Base-by-base conservation (phyloP, 2,329 filamentous ascomycete species). In the Colletotrichum noveboracense region DNA sequence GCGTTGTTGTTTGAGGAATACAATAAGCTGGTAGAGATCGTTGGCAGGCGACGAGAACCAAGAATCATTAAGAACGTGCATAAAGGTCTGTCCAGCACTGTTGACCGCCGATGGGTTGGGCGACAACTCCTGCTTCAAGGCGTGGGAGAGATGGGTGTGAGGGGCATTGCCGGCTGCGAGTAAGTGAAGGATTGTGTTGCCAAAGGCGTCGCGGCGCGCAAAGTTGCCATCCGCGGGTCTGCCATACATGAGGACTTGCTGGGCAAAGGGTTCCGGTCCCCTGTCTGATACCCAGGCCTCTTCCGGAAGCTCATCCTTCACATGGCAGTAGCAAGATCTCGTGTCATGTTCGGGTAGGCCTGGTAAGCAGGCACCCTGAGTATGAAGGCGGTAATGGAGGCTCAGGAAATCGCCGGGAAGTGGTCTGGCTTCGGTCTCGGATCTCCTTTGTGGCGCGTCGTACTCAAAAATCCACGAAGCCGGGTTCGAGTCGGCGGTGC, bases 351-450 rank as follows among this genome's bases (percentile, higher is more conserved):
- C 78, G 18, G 78, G 77, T 2, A 74, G 67, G 4, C 75, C 76
- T 1, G 72, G 62, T 18, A 78, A 68, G 58, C 83, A 85, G 12
- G 56, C 60, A 38, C 77, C 60, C n/a, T 76, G 75, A 5, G 67
- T 16, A 0, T 30, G 43, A 12, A 79, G 48, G 5, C 81, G 76
- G 1, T 78, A 60, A 14, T 81, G 80, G 21, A 85, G 76, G n/a
- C 79, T 83, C 8, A 91, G 81, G 48, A 89, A 89, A 77, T 91
- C 89, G 24, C 89, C 88, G 0, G 90, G 88, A 6, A 91, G 78
- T 6, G 86, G 83, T 7, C 77, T 71, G 16, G 80, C 79, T 28
- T 76, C 76, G 7, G 70, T 73, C 24, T 74, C 64, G 16, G 74
- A 75, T 14, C 43, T 70, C 18, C 70, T 43, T 13, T 67, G 74